Conservation (phyloP, 768 basidiomycete species). For the Kwoniella sp. region DNA sequence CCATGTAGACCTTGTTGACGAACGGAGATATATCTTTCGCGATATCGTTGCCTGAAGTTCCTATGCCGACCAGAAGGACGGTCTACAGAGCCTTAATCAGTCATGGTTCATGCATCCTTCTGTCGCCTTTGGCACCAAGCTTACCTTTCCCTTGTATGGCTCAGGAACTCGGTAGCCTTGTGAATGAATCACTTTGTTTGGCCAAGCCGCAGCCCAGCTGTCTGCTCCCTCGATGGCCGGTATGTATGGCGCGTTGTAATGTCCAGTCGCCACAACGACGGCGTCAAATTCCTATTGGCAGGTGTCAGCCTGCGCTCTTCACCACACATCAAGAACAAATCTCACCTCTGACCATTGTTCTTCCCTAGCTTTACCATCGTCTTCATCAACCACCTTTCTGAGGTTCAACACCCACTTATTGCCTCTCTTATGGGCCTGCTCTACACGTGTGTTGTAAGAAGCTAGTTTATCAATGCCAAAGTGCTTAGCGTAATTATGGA, state of each 20-base stretch:
- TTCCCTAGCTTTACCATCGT: conserved; percentile 21
- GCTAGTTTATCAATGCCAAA: conserved; percentile 60
- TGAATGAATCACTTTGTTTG: conserved; percentile 57
- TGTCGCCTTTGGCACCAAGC: too few species aligned
- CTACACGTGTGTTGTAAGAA: conserved; percentile 62
- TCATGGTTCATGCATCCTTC: too few species aligned
- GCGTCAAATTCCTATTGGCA: conserved; percentile 28
- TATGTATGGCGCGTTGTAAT: conserved; percentile 38
- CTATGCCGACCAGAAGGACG: conserved; percentile 60
- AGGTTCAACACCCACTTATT: conserved; percentile 25
- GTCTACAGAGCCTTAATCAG: conserved; percentile 38
- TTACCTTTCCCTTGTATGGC: conserved; percentile 54
- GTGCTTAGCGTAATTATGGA: conserved; percentile 60
- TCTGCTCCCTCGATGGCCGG: conserved; percentile 56
- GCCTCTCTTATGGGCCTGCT: conserved; percentile 58
- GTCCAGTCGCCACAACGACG: conserved; percentile 40
- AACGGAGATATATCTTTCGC: conserved; percentile 50
- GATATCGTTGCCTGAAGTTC: conserved; percentile 58
- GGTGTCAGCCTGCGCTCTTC: not conserved
- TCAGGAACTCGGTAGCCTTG: conserved; percentile 60
- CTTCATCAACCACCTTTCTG: conserved; percentile 22
- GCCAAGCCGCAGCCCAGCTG: conserved; percentile 57
- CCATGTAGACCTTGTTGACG: conserved; percentile 57
- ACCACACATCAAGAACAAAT: not conserved
- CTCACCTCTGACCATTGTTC: conserved; percentile 38